Evolutionary conservation across 2,329 filamentous ascomycete genomes (phyloP).

Genomic region (Paraconiothyrium sp.): DNA sequence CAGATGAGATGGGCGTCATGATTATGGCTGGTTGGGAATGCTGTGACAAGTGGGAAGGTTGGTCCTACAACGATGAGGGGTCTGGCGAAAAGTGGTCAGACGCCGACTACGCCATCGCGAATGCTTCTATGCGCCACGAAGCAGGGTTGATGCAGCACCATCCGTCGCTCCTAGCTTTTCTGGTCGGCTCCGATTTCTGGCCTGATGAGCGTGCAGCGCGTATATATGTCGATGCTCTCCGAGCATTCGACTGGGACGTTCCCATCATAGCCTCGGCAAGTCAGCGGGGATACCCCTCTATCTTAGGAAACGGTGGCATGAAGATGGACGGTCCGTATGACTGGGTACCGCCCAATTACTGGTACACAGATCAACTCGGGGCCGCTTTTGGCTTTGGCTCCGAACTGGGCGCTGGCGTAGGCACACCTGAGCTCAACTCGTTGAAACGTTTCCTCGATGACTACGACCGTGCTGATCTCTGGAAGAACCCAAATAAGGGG

Average conservation of each 20-base stretch:
- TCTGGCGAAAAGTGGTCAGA: constrained; percentile 59
- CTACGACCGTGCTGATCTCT: constrained; percentile 64
- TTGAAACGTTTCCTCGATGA: constrained; percentile 63
- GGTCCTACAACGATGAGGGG: constrained; percentile 67
- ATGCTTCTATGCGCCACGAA: constrained; percentile 67
- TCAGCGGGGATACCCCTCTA: constrained; percentile 62
- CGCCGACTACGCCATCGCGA: constrained; percentile 65
- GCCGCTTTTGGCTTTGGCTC: constrained; percentile 71
- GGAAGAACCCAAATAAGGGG: constrained; percentile 62
- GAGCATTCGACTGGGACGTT: constrained; percentile 63
- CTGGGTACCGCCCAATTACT: constrained; percentile 73
- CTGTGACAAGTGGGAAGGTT: constrained; percentile 74
- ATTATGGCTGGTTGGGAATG: constrained; percentile 72
- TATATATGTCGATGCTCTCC: constrained; percentile 63
- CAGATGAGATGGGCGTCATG: constrained; percentile 69
- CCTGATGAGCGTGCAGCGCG: constrained; percentile 65
- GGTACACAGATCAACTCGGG: constrained; percentile 64
- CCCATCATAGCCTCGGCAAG: constrained; percentile 68
- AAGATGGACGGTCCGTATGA: constrained; percentile 75
- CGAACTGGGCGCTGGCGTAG: constrained; percentile 69
- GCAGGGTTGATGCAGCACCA: constrained; percentile 68
- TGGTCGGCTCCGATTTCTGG: constrained; percentile 72
- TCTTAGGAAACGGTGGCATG: constrained; percentile 67
- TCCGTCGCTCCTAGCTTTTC: constrained; percentile 66
- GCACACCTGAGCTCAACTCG: constrained; percentile 66